phyloP scores from a whole-genome alignment of 2,329 filamentous ascomycete species.

The Cucurbitaria berberidis region DNA sequence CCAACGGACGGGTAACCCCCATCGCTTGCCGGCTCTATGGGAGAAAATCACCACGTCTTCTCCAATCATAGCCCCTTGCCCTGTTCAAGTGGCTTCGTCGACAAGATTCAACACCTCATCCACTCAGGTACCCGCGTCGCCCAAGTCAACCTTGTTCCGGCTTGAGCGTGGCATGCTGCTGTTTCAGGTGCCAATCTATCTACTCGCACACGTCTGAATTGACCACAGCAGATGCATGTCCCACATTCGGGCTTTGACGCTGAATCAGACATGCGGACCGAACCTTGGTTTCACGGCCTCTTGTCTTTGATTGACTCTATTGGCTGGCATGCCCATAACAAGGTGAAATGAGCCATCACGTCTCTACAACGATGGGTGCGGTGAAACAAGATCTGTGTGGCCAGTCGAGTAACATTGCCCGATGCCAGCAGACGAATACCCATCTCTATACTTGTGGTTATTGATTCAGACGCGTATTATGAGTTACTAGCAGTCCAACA shows the following conservation, averaged over 20 bases:
- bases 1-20: constrained; percentile 22
- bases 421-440: too few species aligned
- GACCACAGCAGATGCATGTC: constrained; percentile 4
- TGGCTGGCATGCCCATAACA: constrained; percentile 5
- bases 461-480: too few species aligned
- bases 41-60: constrained; percentile 7
- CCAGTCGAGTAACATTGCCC: background rate
- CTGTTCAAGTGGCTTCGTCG: constrained; percentile 2
- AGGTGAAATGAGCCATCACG: constrained; percentile 1
- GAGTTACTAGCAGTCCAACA: too few species aligned
- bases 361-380: background rate
- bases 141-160: constrained; percentile 13
- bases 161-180: constrained; percentile 24
- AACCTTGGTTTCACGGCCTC: constrained; percentile 2
- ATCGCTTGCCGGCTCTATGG: constrained; percentile 18
- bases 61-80: constrained; percentile 24
- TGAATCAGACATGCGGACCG: constrained; percentile 7
- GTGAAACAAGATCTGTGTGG: background rate
- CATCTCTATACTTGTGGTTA: background rate
- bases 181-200: constrained; percentile 34
- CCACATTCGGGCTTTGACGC: constrained; percentile 3
- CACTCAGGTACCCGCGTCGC: constrained; percentile 26
- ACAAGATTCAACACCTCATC: constrained; percentile 12
- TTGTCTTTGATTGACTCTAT: constrained; percentile 6
- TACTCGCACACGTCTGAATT: too few species aligned